Evolutionary conservation across 495 filamentous ascomycete genomes (phyloP).

Genomic region (Neurospora sp.): DNA sequence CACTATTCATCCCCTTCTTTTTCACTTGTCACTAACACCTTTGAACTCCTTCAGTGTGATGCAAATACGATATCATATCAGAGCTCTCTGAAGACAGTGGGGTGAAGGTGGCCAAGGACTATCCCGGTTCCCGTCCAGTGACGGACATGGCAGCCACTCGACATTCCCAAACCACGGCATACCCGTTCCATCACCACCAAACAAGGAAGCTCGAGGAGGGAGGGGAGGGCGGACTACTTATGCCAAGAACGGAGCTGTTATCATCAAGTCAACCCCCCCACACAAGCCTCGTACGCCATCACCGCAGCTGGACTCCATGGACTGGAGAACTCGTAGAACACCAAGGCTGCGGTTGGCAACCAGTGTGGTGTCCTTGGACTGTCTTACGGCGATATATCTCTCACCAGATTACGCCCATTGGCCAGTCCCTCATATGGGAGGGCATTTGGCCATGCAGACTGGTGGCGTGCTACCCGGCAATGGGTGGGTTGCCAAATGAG

Average conservation of each 20-base stretch:
- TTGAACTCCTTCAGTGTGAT: background rate
- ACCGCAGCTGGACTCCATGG: background rate
- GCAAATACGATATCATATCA: background rate
- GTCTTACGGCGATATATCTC: background rate
- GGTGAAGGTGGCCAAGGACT: background rate
- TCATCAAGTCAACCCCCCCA: background rate
- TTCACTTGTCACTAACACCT: background rate
- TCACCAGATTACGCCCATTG: background rate
- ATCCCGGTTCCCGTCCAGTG: background rate
- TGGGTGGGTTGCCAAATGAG: background rate
- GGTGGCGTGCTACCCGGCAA: background rate
- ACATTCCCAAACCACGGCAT: background rate
- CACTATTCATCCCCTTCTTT: background rate
- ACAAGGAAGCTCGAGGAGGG: background rate
- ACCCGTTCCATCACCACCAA: background rate
- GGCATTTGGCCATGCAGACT: background rate
- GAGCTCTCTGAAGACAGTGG: background rate
- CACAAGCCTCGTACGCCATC: background rate
- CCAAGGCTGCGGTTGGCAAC: background rate
- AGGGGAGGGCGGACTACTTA: background rate
- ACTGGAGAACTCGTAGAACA: background rate
- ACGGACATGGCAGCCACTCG: background rate
- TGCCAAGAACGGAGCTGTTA: background rate
- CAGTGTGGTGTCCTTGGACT: background rate
- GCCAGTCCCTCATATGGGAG: background rate